A percentile compares a stretch with the other conserved stretches of the same genome.
These are phyloP conservation scores for Aphanomyces invadans DNA, from an alignment of 352 stramenopile genomes.

Conservation along the genomic window DNA sequence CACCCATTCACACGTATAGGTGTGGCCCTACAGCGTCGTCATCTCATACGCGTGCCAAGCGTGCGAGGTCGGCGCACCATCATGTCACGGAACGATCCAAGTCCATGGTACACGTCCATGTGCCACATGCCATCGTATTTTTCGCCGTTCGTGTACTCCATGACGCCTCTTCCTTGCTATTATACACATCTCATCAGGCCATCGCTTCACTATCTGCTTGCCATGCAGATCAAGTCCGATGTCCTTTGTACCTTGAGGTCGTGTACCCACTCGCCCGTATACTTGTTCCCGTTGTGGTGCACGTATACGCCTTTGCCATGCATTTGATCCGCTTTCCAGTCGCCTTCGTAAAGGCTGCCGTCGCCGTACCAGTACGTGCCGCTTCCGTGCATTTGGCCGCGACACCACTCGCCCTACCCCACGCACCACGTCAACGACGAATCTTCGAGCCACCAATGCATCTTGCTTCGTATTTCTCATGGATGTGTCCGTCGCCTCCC, in stretches of 20 bases:
- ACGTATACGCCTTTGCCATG: slow-evolving; percentile 57
- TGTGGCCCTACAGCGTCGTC: slow-evolving; percentile 42
- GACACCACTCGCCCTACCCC: slow-evolving; percentile 42
- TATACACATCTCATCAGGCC: slow-evolving; percentile 45
- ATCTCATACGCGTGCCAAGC: too few relatives aligned
- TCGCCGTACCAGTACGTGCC: slow-evolving; percentile 43
- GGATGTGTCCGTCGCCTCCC: slow-evolving; percentile 58
- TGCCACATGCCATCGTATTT: slow-evolving; percentile 41
- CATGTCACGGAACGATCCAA: slow-evolving; percentile 39
- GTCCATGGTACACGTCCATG: slow-evolving; percentile 49
- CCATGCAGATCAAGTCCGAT: slow-evolving; percentile 43
- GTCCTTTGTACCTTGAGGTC: slow-evolving; percentile 35
- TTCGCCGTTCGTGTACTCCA: background rate
- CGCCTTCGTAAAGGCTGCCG: slow-evolving; percentile 49
- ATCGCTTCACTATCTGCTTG: slow-evolving; percentile 49
- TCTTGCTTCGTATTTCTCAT: slow-evolving; percentile 45
- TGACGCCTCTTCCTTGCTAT: background rate
- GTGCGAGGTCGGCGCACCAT: too few relatives aligned
- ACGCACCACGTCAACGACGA: background rate
- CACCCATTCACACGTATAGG: slow-evolving; percentile 6
- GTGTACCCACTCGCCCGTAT: slow-evolving; percentile 38
- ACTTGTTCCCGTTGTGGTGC: slow-evolving; percentile 46
- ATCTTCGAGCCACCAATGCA: too few relatives aligned
- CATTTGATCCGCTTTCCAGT: slow-evolving; percentile 52
- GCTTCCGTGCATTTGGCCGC: slow-evolving; percentile 52